Conservation (phyloP, 441 rosid species). For the Omphalea diandra region DNA sequence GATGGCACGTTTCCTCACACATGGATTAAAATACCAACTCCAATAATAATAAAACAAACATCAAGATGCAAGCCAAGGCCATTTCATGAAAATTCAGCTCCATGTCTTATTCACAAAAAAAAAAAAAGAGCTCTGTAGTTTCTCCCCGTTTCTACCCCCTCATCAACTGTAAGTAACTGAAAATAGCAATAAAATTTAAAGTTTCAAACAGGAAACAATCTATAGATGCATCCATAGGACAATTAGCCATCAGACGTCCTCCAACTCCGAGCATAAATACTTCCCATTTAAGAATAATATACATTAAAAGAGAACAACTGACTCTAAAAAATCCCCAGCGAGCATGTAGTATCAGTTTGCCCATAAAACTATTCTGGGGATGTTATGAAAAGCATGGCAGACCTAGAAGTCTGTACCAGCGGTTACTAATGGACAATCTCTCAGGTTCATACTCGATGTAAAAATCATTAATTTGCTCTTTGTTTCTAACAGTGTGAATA, state of each 20-base stretch:
- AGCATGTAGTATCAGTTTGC: background rate
- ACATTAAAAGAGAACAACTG: constrained; percentile 3
- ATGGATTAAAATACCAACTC: too few species aligned
- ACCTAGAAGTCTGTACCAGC: constrained; percentile 1
- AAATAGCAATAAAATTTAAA: background rate
- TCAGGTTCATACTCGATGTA: constrained; percentile 24
- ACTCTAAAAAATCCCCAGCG: background rate
- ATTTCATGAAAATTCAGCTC: background rate
- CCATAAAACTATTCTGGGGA: background rate
- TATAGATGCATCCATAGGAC: background rate
- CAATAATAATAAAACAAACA: too few species aligned
- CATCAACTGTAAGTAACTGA: background rate
- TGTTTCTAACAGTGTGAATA: constrained; percentile 21
- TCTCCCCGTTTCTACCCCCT: background rate
- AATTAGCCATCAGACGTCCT: background rate
- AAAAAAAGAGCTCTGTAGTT: too few species aligned
- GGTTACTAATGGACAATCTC: constrained; percentile 20
- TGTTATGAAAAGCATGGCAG: background rate
- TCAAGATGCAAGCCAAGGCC: background rate
- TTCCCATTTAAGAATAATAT: constrained; percentile 14
- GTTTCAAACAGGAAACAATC: background rate
- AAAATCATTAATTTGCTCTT: constrained; percentile 23
- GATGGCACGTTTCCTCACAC: too few species aligned
- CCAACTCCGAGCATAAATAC: constrained; percentile 1
- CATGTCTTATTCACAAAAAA: background rate